Evolutionary conservation across 352 stramenopile species (phyloP).

Genomic region (Globisporangium megalacanthum): DNA sequence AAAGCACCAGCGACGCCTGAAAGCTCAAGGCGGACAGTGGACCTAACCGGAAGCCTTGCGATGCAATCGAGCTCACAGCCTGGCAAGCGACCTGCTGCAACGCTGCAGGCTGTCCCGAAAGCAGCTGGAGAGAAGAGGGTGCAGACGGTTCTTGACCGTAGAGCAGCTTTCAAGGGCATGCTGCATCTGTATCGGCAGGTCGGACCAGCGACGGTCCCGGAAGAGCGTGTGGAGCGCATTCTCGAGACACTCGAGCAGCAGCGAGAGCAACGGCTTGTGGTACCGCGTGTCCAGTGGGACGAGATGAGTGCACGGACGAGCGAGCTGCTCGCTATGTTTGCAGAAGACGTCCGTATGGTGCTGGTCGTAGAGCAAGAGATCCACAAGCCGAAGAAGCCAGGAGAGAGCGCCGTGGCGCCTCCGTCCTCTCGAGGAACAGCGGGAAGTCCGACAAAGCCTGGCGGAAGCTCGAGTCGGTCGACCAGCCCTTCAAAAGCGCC

Average conservation of each 20-base stretch:
- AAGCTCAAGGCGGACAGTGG: constrained; percentile 4
- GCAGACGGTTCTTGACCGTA: constrained; percentile 15
- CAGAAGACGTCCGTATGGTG: constrained; percentile 52
- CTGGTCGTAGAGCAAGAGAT: constrained; percentile 51
- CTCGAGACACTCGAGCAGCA: constrained; percentile 32
- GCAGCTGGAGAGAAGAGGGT: neutral
- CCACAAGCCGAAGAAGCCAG: constrained; percentile 44
- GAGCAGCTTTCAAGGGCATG: constrained; percentile 29
- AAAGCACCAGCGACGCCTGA: constrained; percentile 8
- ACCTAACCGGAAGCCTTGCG: neutral
- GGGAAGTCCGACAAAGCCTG: constrained; percentile 9
- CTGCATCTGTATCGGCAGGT: constrained; percentile 33
- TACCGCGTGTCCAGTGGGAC: constrained; percentile 46
- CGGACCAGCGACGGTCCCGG: constrained; percentile 23
- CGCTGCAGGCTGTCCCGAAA: constrained; percentile 2
- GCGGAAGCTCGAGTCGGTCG: neutral
- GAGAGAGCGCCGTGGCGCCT: constrained; percentile 1
- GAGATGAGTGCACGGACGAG: constrained; percentile 39
- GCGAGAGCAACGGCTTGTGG: constrained; percentile 20
- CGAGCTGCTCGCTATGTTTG: constrained; percentile 55
- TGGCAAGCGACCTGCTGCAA: constrained; percentile 9
- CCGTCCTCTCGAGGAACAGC: neutral
- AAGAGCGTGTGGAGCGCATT: constrained; percentile 43
- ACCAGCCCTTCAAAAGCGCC: constrained; percentile 6
- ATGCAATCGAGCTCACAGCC: neutral